Base-by-base conservation (phyloP, 1,284 basidiomycete species). In the Gymnopus androsaceus region DNA sequence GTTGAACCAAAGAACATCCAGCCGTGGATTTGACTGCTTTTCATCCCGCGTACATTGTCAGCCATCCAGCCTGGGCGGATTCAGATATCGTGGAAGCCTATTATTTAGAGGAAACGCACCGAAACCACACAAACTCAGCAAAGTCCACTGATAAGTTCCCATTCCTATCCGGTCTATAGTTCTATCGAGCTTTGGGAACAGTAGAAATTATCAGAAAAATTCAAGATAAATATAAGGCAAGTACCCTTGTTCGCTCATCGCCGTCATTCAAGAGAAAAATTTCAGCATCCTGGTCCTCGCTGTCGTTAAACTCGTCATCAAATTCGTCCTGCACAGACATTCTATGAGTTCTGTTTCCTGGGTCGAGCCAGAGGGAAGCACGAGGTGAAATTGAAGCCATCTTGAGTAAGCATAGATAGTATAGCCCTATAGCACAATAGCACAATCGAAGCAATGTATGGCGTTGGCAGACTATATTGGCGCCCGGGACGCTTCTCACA, bases 101-200 rank as follows among this genome's bases (percentile, higher is more conserved):
- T 25, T 11, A 44, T 44, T 52, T 41, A 33, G 31, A 52, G 25
- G 48, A 27, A n/a, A 75, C 88, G 75, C 78, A 85, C 92, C 91
- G 62, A 93, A 90, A 31, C 92, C 92, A 71, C 92, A 94, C 3
- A 95, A 72, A 17, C 87, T 90, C 42, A 94, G 69, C 49, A 94
- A 72, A 23, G 83, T 82, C 89, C 90, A 92, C 62, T 93, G 90
- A 66, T 93, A 94, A 56, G 81, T 83, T 1, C 93, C 94, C 87
- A 95, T 94, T 30, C 94, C 93, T 64, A 95, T 91, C 40, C 84
- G 82, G 68, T 95, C 92, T 72, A 95, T 90, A 1, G 92, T 95
- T 67, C 82, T 87, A 72, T 94, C 92, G 36, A 94, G 76, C 61
- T 79, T 42, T 42, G 41, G 17, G 25, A 27, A 27, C 12, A 61